phyloP scores from a whole-genome alignment of 768 basidiomycete genomes.

The Vishniacozyma victoriae region DNA sequence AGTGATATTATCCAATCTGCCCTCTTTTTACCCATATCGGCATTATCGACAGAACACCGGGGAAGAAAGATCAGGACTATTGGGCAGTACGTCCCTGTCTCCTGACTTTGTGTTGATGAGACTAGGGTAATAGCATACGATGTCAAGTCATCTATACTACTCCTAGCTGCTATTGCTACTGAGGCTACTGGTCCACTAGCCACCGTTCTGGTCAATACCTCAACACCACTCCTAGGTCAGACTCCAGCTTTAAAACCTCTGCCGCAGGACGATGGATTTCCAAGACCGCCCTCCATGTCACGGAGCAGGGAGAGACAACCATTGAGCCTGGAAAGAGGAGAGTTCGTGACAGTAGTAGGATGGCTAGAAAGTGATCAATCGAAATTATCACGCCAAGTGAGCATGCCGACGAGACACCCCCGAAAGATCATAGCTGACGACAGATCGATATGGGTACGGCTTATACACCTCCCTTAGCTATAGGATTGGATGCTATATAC shows the following conservation, averaged over 20 bases:
- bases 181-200: background rate
- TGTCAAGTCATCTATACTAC: conserved; percentile 11
- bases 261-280: background rate
- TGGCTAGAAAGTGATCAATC: conserved; percentile 28
- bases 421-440: background rate
- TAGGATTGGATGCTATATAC: conserved; percentile 33
- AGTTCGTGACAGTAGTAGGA: conserved; percentile 29
- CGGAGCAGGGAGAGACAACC: no score
- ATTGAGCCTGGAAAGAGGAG: no score
- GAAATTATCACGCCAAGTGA: conserved; percentile 11
- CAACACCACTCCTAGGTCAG: conserved; percentile 21
- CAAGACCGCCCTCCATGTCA: no score
- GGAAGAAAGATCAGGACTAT: conserved; percentile 26
- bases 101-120: background rate
- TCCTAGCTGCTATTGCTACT: conserved; percentile 8
- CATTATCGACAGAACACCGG: conserved; percentile 3
- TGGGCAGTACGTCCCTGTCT: conserved; percentile 22
- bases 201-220: conserved; percentile 25
- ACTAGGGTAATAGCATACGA: conserved; percentile 27
- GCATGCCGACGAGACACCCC: background rate
- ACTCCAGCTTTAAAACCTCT: conserved; percentile 19
- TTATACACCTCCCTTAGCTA: conserved; percentile 13
- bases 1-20: conserved; percentile 20
- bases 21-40: conserved; percentile 18
- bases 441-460: conserved; percentile 9